Evolutionary conservation across 305 asterid genomes (phyloP).

Genomic region (Solanum hybrid): DNA sequence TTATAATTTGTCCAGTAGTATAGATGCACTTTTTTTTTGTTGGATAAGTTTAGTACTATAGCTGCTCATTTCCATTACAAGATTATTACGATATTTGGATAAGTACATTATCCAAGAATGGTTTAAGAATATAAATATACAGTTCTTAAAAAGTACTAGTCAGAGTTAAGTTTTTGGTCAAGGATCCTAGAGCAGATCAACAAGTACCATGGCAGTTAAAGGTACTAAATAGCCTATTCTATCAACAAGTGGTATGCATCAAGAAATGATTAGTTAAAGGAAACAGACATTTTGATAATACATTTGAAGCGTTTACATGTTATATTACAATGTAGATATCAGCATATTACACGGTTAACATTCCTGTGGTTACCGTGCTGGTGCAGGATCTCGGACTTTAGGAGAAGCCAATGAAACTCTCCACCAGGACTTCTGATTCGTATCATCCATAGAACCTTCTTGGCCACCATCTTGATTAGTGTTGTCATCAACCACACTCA

Average conservation of each 20-base stretch:
- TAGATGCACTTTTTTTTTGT: not conserved
- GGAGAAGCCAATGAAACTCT: constrained; percentile 85
- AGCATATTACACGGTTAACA: not conserved
- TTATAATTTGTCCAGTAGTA: not conserved
- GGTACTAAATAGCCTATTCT: not conserved
- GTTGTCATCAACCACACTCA: constrained; percentile 34
- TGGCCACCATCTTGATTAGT: constrained; percentile 30
- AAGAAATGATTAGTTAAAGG: not conserved
- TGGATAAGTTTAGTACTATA: not conserved
- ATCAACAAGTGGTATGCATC: not conserved
- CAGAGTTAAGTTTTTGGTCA: not conserved
- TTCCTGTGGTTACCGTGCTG: constrained; percentile 39
- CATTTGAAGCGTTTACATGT: not conserved
- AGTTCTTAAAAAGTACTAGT: not conserved
- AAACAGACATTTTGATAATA: not conserved
- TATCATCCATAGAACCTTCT: constrained; percentile 23
- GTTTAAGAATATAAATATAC: not conserved
- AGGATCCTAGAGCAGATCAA: not conserved
- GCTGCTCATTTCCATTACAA: constrained; percentile 4
- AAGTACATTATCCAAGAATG: not conserved
- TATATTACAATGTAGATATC: not conserved
- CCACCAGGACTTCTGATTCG: constrained; percentile 74
- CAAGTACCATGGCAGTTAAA: not conserved
- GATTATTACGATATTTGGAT: not conserved
- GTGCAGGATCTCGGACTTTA: constrained; percentile 54